These are phyloP conservation scores for Neurospora discreta DNA, from an alignment of 495 filamentous ascomycete genomes.

Conservation along the genomic window DNA sequence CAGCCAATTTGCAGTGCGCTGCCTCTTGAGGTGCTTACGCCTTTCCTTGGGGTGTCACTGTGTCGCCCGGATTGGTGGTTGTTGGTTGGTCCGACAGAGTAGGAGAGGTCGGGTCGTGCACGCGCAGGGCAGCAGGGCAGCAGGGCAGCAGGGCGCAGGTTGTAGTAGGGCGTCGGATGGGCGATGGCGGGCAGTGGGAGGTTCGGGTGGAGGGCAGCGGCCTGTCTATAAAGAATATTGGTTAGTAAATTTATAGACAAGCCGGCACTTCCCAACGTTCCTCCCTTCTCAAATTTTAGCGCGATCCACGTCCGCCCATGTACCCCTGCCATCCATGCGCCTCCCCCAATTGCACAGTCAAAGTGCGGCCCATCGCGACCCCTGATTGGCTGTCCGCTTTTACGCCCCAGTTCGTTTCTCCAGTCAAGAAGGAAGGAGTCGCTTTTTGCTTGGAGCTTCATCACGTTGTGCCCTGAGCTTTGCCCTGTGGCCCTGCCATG, in stretches of 20 bases:
- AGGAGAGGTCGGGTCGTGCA: background rate
- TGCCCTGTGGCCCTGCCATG: background rate
- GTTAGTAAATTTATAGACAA: conserved; percentile 31
- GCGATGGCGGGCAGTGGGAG: conserved; percentile 14
- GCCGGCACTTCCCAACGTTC: conserved; percentile 20
- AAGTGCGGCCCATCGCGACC: background rate
- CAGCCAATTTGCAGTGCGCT: background rate
- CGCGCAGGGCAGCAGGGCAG: background rate
- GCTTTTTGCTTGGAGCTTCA: background rate
- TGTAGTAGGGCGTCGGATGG: conserved; percentile 6
- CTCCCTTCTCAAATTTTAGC: conserved; percentile 22
- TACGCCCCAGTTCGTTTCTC: background rate
- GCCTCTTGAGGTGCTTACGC: background rate
- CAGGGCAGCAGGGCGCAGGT: background rate
- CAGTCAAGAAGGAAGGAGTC: background rate
- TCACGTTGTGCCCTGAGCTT: background rate
- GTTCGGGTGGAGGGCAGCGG: conserved; percentile 27
- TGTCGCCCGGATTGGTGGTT: conserved; percentile 4
- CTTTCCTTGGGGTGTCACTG: background rate
- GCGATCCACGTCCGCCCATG: conserved; percentile 16
- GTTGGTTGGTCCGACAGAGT: background rate
- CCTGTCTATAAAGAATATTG: conserved; percentile 29
- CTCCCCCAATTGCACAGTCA: conserved; percentile 1
- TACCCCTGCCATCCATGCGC: conserved; percentile 16
- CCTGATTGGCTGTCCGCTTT: background rate